Conservation (phyloP, 768 basidiomycete genomes). For the Tylopilus balloui region DNA sequence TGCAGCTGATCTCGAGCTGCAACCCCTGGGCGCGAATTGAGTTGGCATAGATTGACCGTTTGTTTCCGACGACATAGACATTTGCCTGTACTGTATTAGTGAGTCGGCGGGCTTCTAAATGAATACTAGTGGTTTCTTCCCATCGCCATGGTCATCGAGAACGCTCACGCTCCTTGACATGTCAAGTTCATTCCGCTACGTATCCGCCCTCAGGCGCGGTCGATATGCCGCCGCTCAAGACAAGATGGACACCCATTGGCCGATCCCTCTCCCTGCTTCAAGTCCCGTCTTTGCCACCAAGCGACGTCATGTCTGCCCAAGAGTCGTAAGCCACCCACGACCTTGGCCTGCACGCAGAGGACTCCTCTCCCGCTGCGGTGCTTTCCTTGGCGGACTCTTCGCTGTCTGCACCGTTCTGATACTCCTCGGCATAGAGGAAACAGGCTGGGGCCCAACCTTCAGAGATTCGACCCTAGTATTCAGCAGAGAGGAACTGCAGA, state of each 20-base stretch:
- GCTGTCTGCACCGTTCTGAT: neutral
- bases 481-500: neutral
- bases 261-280: neutral
- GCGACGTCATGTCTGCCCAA: neutral
- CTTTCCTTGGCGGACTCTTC: neutral
- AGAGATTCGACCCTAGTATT: neutral
- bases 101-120: neutral
- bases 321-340: neutral
- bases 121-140: neutral
- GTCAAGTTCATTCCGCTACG: neutral
- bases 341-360: neutral
- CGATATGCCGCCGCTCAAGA: neutral
- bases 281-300: neutral
- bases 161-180: neutral
- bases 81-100: constrained; percentile 2
- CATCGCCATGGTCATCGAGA: neutral
- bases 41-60: constrained; percentile 4
- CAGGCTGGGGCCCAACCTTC: neutral
- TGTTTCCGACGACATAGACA: constrained; percentile 5
- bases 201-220: neutral
- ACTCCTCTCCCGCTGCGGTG: neutral
- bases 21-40: constrained; percentile 45
- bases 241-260: neutral
- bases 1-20: constrained; percentile 68
- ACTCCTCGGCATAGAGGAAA: neutral